These are phyloP conservation scores for Neonectria coccinea DNA, from an alignment of 2,329 filamentous ascomycete genomes.

Conservation along the genomic window DNA sequence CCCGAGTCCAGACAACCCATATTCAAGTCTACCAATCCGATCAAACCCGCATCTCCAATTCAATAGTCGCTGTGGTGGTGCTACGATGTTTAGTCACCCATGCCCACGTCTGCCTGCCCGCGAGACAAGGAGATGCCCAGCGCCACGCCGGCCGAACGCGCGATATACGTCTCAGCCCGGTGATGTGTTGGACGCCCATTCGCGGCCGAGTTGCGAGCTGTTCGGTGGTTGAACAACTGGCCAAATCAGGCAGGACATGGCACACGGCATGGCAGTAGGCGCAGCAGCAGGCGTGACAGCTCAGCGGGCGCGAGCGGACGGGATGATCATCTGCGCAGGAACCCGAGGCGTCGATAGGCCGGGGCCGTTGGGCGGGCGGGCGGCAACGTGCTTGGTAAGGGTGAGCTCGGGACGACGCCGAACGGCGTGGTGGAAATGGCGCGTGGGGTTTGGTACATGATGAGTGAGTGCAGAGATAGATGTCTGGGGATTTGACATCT, in stretches of 20 bases:
- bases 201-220: constrained; percentile 16
- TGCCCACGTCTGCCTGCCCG: constrained; percentile 4
- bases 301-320: constrained; percentile 39
- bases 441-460: constrained; percentile 35
- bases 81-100: constrained; percentile 21
- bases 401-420: constrained; percentile 8
- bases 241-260: constrained; percentile 6
- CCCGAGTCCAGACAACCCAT: not conserved
- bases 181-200: constrained; percentile 42
- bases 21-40: not conserved
- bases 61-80: constrained; percentile 24
- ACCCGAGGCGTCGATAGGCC: constrained; percentile 45
- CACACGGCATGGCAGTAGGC: not conserved
- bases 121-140: constrained; percentile 1
- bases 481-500: constrained; percentile 21
- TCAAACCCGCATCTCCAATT: constrained; percentile 2
- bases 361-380: constrained; percentile 8
- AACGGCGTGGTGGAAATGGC: constrained; percentile 30
- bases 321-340: constrained; percentile 49
- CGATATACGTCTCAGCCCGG: constrained; percentile 5
- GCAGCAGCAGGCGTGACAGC: constrained; percentile 35
- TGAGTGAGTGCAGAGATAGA: not conserved
- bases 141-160: constrained; percentile 11
- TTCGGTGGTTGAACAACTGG: constrained; percentile 35
- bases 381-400: constrained; percentile 1